phyloP scores from a whole-genome alignment of 2,329 filamentous ascomycete species.

The Cladophialophora carrionii region DNA sequence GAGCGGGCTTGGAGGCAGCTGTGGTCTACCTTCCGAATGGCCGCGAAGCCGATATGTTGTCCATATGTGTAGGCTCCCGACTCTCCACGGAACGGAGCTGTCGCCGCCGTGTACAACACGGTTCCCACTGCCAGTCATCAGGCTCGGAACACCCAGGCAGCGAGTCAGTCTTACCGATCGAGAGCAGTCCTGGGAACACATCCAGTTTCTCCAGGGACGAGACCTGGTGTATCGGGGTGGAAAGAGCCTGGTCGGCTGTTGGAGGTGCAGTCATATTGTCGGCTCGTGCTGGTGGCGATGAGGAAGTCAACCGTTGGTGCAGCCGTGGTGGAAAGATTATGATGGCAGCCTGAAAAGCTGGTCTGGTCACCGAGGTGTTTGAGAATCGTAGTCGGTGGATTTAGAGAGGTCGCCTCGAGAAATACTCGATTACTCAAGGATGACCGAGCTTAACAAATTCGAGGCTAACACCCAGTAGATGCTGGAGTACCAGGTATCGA shows the following conservation, averaged over 20 bases:
- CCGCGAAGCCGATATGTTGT: constrained; percentile 43
- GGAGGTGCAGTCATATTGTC: constrained; percentile 21
- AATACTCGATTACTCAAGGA: neutral
- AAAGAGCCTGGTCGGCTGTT: constrained; percentile 11
- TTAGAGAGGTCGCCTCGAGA: neutral
- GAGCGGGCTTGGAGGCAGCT: neutral
- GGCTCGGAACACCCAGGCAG: neutral
- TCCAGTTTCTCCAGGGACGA: constrained; percentile 33
- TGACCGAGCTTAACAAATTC: neutral
- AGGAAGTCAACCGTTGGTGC: neutral
- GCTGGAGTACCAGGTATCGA: neutral
- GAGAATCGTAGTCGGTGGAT: too few relatives aligned
- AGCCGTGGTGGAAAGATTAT: neutral
- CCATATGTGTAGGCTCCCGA: constrained; percentile 44
- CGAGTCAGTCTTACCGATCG: constrained; percentile 17
- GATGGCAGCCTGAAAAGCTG: neutral
- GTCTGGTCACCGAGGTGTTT: neutral
- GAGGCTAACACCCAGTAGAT: neutral
- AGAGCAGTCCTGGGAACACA: constrained; percentile 27
- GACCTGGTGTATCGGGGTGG: constrained; percentile 17
- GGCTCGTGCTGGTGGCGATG: neutral
- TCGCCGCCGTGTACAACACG: constrained; percentile 39
- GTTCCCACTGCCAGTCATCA: constrained; percentile 17
- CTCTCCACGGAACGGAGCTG: constrained; percentile 47
- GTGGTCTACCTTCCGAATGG: constrained; percentile 39